Evolutionary conservation across 768 basidiomycete species (phyloP).

Genomic region (Tylopilus balloui): DNA sequence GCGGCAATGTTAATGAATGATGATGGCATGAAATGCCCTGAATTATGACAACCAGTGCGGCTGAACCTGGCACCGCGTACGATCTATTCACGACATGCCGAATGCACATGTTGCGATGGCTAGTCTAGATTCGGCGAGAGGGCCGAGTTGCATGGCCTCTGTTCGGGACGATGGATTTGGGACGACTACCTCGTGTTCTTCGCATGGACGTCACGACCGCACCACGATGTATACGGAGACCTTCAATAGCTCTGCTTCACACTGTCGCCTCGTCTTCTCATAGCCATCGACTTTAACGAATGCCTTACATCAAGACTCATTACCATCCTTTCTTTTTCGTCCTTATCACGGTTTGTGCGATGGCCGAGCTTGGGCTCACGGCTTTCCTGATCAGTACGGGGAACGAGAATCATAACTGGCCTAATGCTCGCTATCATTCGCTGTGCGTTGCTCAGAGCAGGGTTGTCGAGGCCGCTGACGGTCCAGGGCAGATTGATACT

Average conservation of each 20-base stretch:
- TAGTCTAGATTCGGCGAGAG: constrained; percentile 6
- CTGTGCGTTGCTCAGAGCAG: constrained; percentile 40
- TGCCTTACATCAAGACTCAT: constrained; percentile 45
- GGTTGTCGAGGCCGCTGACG: constrained; percentile 4
- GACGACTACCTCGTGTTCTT: constrained; percentile 29
- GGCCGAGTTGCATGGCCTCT: constrained; percentile 3
- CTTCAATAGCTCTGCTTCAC: constrained; percentile 15
- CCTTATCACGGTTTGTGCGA: constrained; percentile 60
- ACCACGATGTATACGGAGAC: constrained; percentile 20
- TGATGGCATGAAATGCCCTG: constrained; percentile 14
- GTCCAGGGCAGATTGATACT: constrained; percentile 43
- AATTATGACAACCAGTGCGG: constrained; percentile 7
- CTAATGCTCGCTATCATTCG: constrained; percentile 57
- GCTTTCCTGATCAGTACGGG: constrained; percentile 69
- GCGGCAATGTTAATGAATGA: constrained; percentile 14
- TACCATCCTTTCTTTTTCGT: constrained; percentile 61
- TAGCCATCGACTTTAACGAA: constrained; percentile 21
- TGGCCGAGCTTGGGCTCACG: constrained; percentile 72
- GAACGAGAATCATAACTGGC: constrained; percentile 58
- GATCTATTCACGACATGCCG: constrained; percentile 9
- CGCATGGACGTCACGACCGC: constrained; percentile 29
- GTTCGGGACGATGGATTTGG: constrained; percentile 6
- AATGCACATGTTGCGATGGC: constrained; percentile 12
- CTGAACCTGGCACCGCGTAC: constrained; percentile 10
- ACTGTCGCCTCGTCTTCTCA: constrained; percentile 10